phyloP scores from a whole-genome alignment of 129 eudicot genomes.

The Silybum marianum region DNA sequence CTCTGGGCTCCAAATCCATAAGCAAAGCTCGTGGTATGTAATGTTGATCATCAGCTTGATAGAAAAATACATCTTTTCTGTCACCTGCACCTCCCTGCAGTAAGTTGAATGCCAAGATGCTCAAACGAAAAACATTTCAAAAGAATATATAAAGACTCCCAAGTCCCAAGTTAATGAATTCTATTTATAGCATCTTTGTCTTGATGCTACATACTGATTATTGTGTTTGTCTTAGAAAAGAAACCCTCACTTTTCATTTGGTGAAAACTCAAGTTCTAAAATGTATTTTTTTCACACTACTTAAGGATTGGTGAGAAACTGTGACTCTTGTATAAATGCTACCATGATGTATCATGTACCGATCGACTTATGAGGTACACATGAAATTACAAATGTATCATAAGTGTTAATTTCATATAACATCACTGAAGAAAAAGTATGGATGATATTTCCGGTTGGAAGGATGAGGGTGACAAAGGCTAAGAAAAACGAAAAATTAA shows the following conservation, averaged over 20 bases:
- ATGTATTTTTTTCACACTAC: neutral
- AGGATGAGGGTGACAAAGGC: neutral
- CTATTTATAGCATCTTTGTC: neutral
- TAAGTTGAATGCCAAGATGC: neutral
- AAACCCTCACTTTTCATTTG: neutral
- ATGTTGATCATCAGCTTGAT: conserved; percentile 98
- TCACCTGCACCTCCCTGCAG: conserved; percentile 82
- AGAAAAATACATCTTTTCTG: conserved; percentile 90
- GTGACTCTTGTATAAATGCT: neutral
- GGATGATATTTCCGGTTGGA: neutral
- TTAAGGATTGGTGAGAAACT: neutral
- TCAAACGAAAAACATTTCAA: conserved; percentile 7
- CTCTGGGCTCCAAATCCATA: conserved; percentile 95
- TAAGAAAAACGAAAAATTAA: neutral
- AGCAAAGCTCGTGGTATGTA: conserved; percentile 90
- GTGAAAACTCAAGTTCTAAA: neutral
- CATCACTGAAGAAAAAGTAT: neutral
- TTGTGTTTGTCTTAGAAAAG: neutral
- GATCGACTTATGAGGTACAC: neutral
- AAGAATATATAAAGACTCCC: neutral
- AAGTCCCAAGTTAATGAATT: neutral
- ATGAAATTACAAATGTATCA: neutral
- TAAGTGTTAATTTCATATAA: neutral
- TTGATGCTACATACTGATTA: neutral
- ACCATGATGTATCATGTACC: neutral